Conservation (phyloP, 805 yeast genomes). For the Tetrapisispora phaffii region DNA sequence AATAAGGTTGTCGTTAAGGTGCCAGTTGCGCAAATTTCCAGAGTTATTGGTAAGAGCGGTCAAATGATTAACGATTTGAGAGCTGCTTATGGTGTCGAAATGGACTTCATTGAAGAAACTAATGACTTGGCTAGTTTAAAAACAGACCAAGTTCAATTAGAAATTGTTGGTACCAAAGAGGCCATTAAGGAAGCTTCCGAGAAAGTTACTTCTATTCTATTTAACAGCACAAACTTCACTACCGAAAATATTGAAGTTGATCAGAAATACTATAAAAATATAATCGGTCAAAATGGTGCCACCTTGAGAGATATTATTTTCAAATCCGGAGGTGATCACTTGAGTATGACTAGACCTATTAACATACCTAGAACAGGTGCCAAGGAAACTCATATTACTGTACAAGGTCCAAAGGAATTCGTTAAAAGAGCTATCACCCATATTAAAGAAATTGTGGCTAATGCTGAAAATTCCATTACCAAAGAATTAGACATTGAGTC, state of each 20-base stretch:
- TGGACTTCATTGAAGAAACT: slow-evolving; percentile 32
- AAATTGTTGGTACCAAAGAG: slow-evolving; percentile 65
- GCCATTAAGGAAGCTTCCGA: slow-evolving; percentile 67
- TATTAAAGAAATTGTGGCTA: slow-evolving; percentile 52
- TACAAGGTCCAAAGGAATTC: slow-evolving; percentile 64
- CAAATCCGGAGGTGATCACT: slow-evolving; percentile 58
- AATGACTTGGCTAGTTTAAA: slow-evolving; percentile 37
- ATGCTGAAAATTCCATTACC: slow-evolving; percentile 47
- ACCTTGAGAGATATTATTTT: slow-evolving; percentile 61
- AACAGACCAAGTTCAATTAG: slow-evolving; percentile 47
- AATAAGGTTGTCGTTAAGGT: slow-evolving; percentile 50
- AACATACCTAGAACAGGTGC: slow-evolving; percentile 60
- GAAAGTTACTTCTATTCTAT: slow-evolving; percentile 52
- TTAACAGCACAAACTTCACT: slow-evolving; percentile 52
- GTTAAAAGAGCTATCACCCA: slow-evolving; percentile 59
- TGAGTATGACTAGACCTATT: slow-evolving; percentile 31
- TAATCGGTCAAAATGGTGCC: slow-evolving; percentile 74
- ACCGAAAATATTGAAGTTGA: slow-evolving; percentile 55
- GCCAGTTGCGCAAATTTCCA: slow-evolving; percentile 64
- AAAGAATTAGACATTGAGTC: slow-evolving; percentile 51
- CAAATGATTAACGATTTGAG: slow-evolving; percentile 72
- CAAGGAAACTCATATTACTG: slow-evolving; percentile 47
- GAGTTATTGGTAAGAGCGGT: slow-evolving; percentile 85
- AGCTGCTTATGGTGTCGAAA: slow-evolving; percentile 46
- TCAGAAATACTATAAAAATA: slow-evolving; percentile 59